Percentiles rank a stretch among this genome's conserved stretches.
Conservation (phyloP, 805 yeast species). For the Nakazawaea siamensis region DNA sequence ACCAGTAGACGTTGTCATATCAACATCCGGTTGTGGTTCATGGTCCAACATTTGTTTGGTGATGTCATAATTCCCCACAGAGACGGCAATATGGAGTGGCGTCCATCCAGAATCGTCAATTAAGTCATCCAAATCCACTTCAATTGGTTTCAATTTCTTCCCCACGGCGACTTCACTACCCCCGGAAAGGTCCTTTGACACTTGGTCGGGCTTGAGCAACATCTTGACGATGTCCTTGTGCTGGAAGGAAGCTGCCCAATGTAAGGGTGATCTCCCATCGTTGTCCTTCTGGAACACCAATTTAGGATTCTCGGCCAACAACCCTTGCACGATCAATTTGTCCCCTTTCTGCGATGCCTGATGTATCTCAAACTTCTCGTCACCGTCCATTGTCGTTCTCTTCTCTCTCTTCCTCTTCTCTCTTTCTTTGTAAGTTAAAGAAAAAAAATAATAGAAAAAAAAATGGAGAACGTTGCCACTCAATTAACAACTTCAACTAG, state of each 20-base stretch:
- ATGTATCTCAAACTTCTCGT: conserved; percentile 29
- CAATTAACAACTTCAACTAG: too few species aligned
- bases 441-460: too few species aligned
- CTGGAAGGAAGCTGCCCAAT: conserved; percentile 78
- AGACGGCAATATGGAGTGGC: conserved; percentile 73
- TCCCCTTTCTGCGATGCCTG: conserved; percentile 64
- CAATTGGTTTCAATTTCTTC: conserved; percentile 12
- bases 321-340: conserved; percentile 36
- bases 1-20: conserved; percentile 58
- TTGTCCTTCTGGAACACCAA: conserved; percentile 43
- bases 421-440: not conserved
- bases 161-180: conserved; percentile 8
- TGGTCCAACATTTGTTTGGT: conserved; percentile 40
- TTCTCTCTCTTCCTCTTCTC: not conserved
- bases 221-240: conserved; percentile 42
- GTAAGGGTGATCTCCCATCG: conserved; percentile 75
- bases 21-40: conserved; percentile 50
- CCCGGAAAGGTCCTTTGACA: conserved; percentile 11
- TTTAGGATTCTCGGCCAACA: conserved; percentile 42
- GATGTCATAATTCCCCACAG: conserved; percentile 57
- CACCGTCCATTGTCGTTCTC: not conserved
- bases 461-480: too few species aligned
- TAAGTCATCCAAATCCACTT: conserved; percentile 58
- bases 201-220: conserved; percentile 29
- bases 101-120: conserved; percentile 83